phyloP scores from a whole-genome alignment of 2,329 filamentous ascomycete genomes.

The Chalaropsis thielavioides region DNA sequence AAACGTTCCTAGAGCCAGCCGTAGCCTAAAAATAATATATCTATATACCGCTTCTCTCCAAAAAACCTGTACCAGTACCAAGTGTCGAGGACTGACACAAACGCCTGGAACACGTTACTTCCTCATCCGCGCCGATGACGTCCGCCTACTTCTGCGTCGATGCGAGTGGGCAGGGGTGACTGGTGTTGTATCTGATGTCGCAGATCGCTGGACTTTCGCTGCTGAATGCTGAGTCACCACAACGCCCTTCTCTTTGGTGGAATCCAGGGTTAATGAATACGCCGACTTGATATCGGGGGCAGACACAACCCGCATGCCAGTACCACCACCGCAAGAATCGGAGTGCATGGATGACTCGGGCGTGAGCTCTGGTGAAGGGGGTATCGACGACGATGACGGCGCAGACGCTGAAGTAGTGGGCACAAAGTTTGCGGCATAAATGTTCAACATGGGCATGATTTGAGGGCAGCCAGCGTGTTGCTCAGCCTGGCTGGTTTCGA shows the following conservation, averaged over 20 bases:
- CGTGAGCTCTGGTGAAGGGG: background rate
- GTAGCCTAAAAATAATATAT: background rate
- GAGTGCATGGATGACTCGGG: background rate
- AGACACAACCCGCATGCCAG: background rate
- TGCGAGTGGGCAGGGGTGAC: background rate
- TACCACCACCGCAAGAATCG: background rate
- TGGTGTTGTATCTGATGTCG: background rate
- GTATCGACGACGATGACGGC: background rate
- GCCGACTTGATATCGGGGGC: background rate
- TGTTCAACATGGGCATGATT: background rate
- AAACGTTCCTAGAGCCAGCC: background rate
- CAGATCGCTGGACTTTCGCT: background rate
- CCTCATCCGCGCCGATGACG: background rate
- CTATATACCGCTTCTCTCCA: background rate
- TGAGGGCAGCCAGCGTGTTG: background rate
- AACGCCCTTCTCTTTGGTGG: background rate
- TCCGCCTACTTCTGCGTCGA: background rate
- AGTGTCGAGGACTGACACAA: background rate
- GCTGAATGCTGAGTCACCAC: background rate
- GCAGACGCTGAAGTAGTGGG: background rate
- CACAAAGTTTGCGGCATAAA: conserved; percentile 4
- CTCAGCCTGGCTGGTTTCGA: background rate
- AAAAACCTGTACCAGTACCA: background rate
- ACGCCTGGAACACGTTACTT: background rate
- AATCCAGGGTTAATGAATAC: background rate